phyloP scores from a whole-genome alignment of 768 basidiomycete genomes.

The Tricholoma hemisulphureum region DNA sequence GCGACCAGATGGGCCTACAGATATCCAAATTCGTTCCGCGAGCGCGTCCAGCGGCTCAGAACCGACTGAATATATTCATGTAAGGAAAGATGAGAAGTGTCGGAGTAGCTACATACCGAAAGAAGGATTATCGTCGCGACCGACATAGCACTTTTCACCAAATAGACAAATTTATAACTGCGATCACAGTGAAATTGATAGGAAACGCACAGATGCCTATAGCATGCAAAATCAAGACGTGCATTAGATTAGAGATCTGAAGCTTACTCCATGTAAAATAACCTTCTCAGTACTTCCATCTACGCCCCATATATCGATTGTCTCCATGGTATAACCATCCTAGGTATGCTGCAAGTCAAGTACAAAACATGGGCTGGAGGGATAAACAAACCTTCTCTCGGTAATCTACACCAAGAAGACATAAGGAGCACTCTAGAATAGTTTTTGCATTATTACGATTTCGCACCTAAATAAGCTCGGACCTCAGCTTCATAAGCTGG shows the following conservation, averaged over 20 bases:
- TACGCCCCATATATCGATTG: slow-evolving; percentile 67
- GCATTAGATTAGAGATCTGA: neutral
- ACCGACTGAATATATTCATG: slow-evolving; percentile 55
- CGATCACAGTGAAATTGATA: neutral
- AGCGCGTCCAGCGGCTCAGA: slow-evolving; percentile 74
- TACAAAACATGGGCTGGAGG: neutral
- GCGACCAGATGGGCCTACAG: slow-evolving; percentile 82
- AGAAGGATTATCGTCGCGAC: slow-evolving; percentile 81
- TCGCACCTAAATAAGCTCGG: slow-evolving; percentile 75
- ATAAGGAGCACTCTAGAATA: neutral
- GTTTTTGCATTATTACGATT: neutral
- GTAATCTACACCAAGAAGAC: slow-evolving; percentile 53
- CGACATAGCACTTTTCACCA: slow-evolving; percentile 86
- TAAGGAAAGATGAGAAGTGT: neutral
- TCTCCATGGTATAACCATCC: slow-evolving; percentile 91
- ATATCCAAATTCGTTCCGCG: slow-evolving; percentile 66
- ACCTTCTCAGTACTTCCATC: slow-evolving; percentile 52
- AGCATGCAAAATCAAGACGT: slow-evolving; percentile 7
- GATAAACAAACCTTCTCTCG: slow-evolving; percentile 67
- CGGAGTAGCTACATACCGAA: slow-evolving; percentile 56
- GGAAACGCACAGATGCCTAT: slow-evolving; percentile 51
- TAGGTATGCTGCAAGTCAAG: slow-evolving; percentile 25
- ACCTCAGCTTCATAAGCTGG: slow-evolving; percentile 72
- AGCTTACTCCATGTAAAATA: slow-evolving; percentile 52
- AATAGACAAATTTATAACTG: neutral